A percentile compares a stretch with the other conserved stretches of the same genome.
phyloP scores from a whole-genome alignment of 768 basidiomycete genomes.

The Serendipita indica region DNA sequence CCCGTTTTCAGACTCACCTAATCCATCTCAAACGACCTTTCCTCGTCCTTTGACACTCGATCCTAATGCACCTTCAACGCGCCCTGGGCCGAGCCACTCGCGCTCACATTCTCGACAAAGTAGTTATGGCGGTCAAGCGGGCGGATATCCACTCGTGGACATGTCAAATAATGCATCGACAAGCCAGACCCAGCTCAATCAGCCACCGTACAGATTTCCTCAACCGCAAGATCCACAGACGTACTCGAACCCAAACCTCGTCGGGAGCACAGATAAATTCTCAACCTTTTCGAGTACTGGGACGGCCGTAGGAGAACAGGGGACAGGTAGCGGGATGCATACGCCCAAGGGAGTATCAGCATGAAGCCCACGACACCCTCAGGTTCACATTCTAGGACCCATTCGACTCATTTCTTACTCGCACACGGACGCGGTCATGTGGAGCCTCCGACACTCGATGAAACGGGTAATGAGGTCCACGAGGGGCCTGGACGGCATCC shows the following conservation, averaged over 20 bases:
- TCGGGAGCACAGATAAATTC: background rate
- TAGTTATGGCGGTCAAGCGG: too few species aligned
- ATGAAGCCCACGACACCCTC: background rate
- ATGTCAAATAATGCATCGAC: background rate
- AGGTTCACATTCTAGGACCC: background rate
- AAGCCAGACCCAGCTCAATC: background rate
- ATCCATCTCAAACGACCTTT: too few species aligned
- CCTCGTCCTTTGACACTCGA: too few species aligned
- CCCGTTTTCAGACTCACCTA: too few species aligned
- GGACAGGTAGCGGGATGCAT: background rate
- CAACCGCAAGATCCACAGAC: background rate
- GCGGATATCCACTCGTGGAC: too few species aligned
- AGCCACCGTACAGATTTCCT: background rate
- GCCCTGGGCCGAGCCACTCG: too few species aligned
- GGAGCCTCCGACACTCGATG: background rate
- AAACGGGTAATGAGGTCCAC: background rate
- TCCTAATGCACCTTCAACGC: too few species aligned
- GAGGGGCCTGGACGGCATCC: background rate
- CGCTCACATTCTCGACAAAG: too few species aligned
- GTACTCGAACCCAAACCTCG: background rate
- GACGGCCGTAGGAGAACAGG: background rate
- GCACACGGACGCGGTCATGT: background rate
- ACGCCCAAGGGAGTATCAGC: background rate
- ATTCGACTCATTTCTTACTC: background rate
- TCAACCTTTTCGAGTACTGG: background rate